These are phyloP conservation scores for Tuber calosporum DNA, from an alignment of 495 filamentous ascomycete species.

Conservation along the genomic window DNA sequence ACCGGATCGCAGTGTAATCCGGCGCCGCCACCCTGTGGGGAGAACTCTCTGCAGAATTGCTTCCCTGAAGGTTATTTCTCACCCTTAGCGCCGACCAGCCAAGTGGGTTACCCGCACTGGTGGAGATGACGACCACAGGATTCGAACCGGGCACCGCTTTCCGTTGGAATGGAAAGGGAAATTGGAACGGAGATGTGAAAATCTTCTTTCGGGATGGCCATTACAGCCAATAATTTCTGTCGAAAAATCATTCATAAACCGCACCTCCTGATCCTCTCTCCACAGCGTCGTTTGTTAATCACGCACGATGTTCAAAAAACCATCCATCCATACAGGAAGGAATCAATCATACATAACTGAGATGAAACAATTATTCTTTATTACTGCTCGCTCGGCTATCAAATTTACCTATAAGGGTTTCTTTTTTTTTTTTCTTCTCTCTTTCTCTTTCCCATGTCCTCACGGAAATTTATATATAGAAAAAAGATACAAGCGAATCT, in stretches of 20 bases:
- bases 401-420: too few species aligned
- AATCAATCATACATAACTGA: too few species aligned
- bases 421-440: neutral
- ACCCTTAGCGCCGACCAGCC: slow-evolving; percentile 33
- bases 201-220: slow-evolving; percentile 36
- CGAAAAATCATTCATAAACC: neutral
- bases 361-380: neutral
- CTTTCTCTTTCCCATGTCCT: neutral
- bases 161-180: slow-evolving; percentile 35
- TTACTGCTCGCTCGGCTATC: too few species aligned
- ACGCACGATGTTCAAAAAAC: too few species aligned
- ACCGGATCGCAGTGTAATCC: slow-evolving; percentile 38
- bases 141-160: slow-evolving; percentile 41
- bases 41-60: slow-evolving; percentile 42
- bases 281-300: too few species aligned
- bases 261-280: too few species aligned
- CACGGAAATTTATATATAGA: neutral
- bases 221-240: slow-evolving; percentile 13
- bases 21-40: slow-evolving; percentile 38
- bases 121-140: slow-evolving; percentile 36
- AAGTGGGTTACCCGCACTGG: slow-evolving; percentile 36
- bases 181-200: slow-evolving; percentile 31
- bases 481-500: neutral
- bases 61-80: slow-evolving; percentile 41
- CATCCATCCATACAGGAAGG: too few species aligned